Evolutionary conservation across 1,139 yeast genomes (phyloP), one percentile per base, ranked within the genome.

Genomic region (Protomyces inundatus): DNA sequence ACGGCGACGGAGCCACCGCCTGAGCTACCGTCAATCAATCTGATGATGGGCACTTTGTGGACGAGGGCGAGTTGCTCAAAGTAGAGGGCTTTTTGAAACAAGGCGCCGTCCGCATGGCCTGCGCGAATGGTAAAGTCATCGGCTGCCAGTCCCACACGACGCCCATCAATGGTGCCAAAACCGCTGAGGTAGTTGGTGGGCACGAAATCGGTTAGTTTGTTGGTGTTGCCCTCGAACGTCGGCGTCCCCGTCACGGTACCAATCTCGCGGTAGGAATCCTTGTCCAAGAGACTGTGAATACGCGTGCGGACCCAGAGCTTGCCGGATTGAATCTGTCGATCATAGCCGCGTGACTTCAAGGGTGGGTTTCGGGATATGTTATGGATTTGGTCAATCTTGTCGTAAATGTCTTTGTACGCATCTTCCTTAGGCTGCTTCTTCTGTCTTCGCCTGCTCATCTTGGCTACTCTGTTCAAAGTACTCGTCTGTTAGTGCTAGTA

Each of bases 1-100:
- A 58, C 62, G 42, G 62, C 55, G 45, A 58, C 62, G 7, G 56
- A 52, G 12, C 62, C 62, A 30, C 62, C 62, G 7, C 62, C 62
- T 9, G 62, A 58, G 34, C 52, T 40, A 30, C 62, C 62, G 40
- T 58, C 62, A 10, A 58, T 35, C 40, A 58, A 52, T 30, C 62
- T 37, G 55, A 58, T 50, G 53, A 58, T 46, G 40, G 62, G 62
- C n/a, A 58, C 42, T 39, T 51, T 39, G 55, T 51, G 56, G 6
- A 55, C 53, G 23, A 51, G 62, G 12, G 62, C 62, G 33, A 58
- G 53, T 34, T 39, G 46, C 50, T 58, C 62, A 52, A 58, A 40
- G 30, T 58, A 58, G 33, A 48, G 52, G 12, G 62, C 62, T 33
- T 58, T 58, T 35, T 58, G 53, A 14, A 51, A 52, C 14, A 58